phyloP scores from a whole-genome alignment of 2,329 filamentous ascomycete genomes.

The Fusarium zealandicum region DNA sequence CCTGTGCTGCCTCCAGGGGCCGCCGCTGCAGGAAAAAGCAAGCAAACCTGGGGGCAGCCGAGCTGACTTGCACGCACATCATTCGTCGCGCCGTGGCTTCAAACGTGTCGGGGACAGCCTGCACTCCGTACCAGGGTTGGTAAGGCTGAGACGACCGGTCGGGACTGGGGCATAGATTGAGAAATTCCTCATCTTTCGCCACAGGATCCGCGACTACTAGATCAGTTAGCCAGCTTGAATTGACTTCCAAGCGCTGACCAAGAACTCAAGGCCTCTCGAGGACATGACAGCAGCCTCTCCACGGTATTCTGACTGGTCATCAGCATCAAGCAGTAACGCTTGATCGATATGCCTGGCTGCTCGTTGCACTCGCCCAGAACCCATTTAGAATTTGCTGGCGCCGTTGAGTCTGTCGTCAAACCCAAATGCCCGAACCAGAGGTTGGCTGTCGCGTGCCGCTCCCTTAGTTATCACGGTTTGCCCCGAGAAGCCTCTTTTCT shows the following conservation, averaged over 20 bases:
- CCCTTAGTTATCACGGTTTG: not conserved
- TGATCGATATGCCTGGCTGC: conserved; percentile 6
- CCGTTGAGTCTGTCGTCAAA: conserved; percentile 17
- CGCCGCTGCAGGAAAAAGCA: conserved; percentile 23
- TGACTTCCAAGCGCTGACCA: conserved; percentile 1
- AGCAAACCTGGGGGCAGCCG: conserved; percentile 15
- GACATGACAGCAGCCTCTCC: not conserved
- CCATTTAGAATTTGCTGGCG: conserved; percentile 10
- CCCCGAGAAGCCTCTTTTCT: not conserved
- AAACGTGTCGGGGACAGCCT: not conserved
- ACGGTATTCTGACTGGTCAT: not conserved
- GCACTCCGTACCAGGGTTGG: conserved; percentile 25
- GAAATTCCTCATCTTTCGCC: conserved; percentile 23
- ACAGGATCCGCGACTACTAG: conserved; percentile 16
- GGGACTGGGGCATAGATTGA: conserved; percentile 17
- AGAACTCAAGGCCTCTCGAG: not conserved
- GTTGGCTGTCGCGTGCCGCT: conserved; percentile 14
- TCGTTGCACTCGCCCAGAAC: conserved; percentile 26
- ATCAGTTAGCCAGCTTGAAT: conserved; percentile 4
- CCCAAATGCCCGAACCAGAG: not conserved
- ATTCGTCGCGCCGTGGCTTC: conserved; percentile 7
- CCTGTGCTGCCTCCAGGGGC: conserved; percentile 7
- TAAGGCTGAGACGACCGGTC: conserved; percentile 40
- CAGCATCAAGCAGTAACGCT: not conserved
- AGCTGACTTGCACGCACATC: conserved; percentile 2